Conservation (phyloP, 2,329 filamentous ascomycete species). For the Monilinia polystroma region DNA sequence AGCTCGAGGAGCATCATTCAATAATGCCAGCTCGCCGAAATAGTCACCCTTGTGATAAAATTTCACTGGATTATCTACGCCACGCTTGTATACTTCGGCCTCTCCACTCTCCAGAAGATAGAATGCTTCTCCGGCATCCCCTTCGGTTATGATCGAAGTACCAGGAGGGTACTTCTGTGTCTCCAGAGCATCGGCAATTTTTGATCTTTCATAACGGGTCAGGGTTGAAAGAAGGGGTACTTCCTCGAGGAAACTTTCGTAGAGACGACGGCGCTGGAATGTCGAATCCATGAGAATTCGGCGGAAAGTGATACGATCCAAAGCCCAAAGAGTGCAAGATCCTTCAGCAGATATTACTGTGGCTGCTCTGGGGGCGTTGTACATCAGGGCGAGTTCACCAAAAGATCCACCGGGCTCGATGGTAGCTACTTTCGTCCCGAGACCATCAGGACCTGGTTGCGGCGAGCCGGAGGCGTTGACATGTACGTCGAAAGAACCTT, state of each 20-base stretch:
- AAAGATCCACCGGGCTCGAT: conserved; percentile 91
- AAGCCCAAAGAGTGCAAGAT: conserved; percentile 81
- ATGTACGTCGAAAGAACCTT: conserved; percentile 85
- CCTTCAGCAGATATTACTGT: conserved; percentile 84
- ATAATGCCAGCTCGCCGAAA: conserved; percentile 90
- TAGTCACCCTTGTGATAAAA: conserved; percentile 90
- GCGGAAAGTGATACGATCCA: conserved; percentile 94
- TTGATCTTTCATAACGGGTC: conserved; percentile 89
- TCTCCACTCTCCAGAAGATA: conserved; percentile 86
- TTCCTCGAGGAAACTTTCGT: conserved; percentile 94
- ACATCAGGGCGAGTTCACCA: conserved; percentile 96
- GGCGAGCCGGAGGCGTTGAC: conserved; percentile 77
- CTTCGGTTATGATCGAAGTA: conserved; percentile 84
- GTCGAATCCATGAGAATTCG: conserved; percentile 98
- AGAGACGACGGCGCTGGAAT: conserved; percentile 93
- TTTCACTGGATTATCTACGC: conserved; percentile 67
- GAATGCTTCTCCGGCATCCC: conserved; percentile 88
- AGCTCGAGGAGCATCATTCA: conserved; percentile 91
- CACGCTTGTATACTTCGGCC: conserved; percentile 83
- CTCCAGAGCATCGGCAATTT: conserved; percentile 95
- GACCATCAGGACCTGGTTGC: conserved; percentile 75
- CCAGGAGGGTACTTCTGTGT: conserved; percentile 81
- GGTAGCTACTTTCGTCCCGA: conserved; percentile 77
- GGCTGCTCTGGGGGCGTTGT: conserved; percentile 93
- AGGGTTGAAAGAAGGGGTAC: conserved; percentile 81